Evolutionary conservation across 495 filamentous ascomycete species (phyloP), one percentile per base, ranked within the genome.

Genomic region (Penicillium cataractarum): DNA sequence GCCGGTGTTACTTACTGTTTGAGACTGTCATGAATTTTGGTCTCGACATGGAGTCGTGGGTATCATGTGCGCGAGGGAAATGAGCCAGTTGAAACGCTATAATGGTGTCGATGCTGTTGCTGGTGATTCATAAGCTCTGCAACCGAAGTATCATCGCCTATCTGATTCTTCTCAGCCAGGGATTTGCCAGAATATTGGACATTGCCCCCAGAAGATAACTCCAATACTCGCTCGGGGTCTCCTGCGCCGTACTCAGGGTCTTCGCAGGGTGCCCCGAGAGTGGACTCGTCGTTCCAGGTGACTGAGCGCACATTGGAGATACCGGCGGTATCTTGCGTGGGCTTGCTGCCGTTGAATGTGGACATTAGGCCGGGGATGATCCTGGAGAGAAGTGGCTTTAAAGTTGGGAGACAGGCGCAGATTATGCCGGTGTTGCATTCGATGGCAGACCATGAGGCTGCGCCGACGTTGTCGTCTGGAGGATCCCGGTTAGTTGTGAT

Each of bases 371-470:
- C 69, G 0, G 76, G 77, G 12, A 77, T 55, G 39, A 80, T 27
- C 3, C 65, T 71, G n/a, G 77, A 73, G 58, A 92, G 80, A 15
- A 97, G 80, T 6, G 93, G 93, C 64, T 95, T 96, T 31, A 97
- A 77, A 1, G 89, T 94, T 10, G 93, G 93, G 17, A 96, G 86
- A 67, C 92, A 97, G 55, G 89, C 92, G 67, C 91, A 94, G 63
- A 93, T 89, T 65, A 97, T 95, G n/a, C 91, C 87, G 0, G 80
- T 81, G 70, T 96, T 93, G 74, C 95, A 92, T 78, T 97, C 93
- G 57, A 97, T 83, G n/a, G 90, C 89, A 32, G 90, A 93, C 92
- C 92, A 97, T 59, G 80, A 82, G 0, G 84, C 85, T 1, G 82
- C 80, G 50, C 80, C 79, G 46, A 87, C 80, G 67, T 85, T 86